Evolutionary conservation across 140 eudicot genomes (phyloP).

Genomic region (Cichorium intybus): DNA sequence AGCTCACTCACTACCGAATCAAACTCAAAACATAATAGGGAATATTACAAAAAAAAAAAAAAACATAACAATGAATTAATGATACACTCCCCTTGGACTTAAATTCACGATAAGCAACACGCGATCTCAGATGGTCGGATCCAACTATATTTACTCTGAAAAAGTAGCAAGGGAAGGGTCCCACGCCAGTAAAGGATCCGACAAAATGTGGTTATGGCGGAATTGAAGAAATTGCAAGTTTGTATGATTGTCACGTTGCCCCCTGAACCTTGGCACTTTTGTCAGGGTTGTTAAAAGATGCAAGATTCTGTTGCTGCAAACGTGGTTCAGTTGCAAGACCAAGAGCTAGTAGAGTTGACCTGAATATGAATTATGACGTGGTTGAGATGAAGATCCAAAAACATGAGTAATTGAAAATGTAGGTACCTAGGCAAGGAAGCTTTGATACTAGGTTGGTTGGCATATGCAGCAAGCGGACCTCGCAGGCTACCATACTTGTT

Average conservation of each 20-base stretch:
- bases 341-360: constrained; percentile 59
- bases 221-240: not conserved
- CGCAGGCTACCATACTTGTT: constrained; percentile 67
- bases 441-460: constrained; percentile 53
- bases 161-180: not conserved
- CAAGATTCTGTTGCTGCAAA: constrained; percentile 39
- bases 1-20: not conserved
- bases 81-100: constrained; percentile 14
- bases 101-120: not conserved
- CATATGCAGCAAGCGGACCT: constrained; percentile 69
- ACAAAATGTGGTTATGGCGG: not conserved
- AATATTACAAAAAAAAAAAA: not conserved
- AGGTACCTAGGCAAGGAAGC: constrained; percentile 67
- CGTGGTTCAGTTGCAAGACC: constrained; percentile 62
- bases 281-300: constrained; percentile 44
- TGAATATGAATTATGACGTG: constrained; percentile 15
- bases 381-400: not conserved
- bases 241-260: constrained; percentile 26
- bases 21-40: not conserved
- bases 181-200: constrained; percentile 2
- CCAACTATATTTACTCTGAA: constrained; percentile 26
- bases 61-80: constrained; percentile 20
- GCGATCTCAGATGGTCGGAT: not conserved
- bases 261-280: constrained; percentile 53
- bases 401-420: no score